Conservation (phyloP, 495 filamentous ascomycete genomes). For the Talaromyces wortmannii region DNA sequence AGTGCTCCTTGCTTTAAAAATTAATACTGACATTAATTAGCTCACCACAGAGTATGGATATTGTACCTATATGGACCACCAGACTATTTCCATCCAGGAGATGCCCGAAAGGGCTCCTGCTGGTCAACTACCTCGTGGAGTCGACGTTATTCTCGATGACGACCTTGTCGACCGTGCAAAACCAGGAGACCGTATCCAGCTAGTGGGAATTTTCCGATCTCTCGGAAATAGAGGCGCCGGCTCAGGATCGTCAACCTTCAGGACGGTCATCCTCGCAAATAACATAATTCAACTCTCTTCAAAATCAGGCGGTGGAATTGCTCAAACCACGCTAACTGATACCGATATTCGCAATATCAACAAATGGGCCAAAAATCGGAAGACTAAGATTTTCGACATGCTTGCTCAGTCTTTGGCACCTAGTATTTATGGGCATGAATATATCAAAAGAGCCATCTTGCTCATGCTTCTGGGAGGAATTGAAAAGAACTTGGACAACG, state of each 20-base stretch:
- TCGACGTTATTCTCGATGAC: conserved; percentile 97
- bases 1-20: neutral
- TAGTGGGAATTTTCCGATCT: conserved; percentile 90
- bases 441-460: conserved; percentile 97
- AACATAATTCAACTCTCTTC: conserved; percentile 93
- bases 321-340: conserved; percentile 89
- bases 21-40: conserved; percentile 20
- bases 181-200: conserved; percentile 90
- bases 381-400: conserved; percentile 87
- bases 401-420: conserved; percentile 96
- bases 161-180: conserved; percentile 94
- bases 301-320: conserved; percentile 91
- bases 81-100: conserved; percentile 97
- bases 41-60: conserved; percentile 94
- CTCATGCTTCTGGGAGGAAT: conserved; percentile 96
- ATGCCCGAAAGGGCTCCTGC: conserved; percentile 98
- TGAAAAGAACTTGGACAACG: conserved; percentile 98
- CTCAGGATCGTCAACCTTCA: conserved; percentile 82
- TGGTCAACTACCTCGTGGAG: conserved; percentile 89
- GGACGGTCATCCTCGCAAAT: conserved; percentile 88
- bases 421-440: conserved; percentile 93
- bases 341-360: conserved; percentile 98
- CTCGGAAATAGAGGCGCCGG: conserved; percentile 90
- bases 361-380: conserved; percentile 74
- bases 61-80: conserved; percentile 92